These are phyloP conservation scores for Pittosporum tobira DNA, from an alignment of 129 eudicot genomes.

Conservation along the genomic window DNA sequence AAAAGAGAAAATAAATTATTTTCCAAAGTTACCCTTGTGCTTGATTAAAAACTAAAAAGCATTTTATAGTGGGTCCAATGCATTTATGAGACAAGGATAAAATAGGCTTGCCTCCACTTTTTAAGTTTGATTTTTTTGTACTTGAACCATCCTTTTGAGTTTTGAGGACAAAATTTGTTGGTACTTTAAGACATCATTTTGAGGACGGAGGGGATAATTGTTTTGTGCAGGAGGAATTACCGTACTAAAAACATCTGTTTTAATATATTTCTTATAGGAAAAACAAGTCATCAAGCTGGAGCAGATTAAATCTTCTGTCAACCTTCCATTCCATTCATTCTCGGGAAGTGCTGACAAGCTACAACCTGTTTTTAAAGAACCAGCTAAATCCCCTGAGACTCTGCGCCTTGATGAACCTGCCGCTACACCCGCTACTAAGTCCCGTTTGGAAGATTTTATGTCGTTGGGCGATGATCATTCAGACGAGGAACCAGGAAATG, in stretches of 20 bases:
- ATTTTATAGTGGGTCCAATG: too few relatives aligned
- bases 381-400: slow-evolving; percentile 15
- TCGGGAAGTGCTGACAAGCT: slow-evolving; percentile 20
- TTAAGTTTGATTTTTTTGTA: too few relatives aligned
- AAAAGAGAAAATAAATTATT: too few relatives aligned
- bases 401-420: slow-evolving; percentile 7
- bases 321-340: slow-evolving; percentile 65
- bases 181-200: too few relatives aligned
- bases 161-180: too few relatives aligned
- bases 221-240: too few relatives aligned
- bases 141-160: too few relatives aligned
- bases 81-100: too few relatives aligned
- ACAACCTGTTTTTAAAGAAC: slow-evolving; percentile 16
- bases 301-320: slow-evolving; percentile 52
- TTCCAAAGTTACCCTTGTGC: too few relatives aligned
- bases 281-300: slow-evolving; percentile 44
- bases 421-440: slow-evolving; percentile 4
- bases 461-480: slow-evolving; percentile 35
- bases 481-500: slow-evolving; percentile 17
- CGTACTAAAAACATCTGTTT: not conserved
- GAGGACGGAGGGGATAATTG: too few relatives aligned
- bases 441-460: slow-evolving; percentile 27
- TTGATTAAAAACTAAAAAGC: too few relatives aligned
- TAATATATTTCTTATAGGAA: slow-evolving; percentile 28
- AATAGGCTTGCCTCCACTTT: too few relatives aligned